These are phyloP conservation scores for Pseudozyma pruni DNA, from an alignment of 1,284 basidiomycete genomes.

Conservation along the genomic window DNA sequence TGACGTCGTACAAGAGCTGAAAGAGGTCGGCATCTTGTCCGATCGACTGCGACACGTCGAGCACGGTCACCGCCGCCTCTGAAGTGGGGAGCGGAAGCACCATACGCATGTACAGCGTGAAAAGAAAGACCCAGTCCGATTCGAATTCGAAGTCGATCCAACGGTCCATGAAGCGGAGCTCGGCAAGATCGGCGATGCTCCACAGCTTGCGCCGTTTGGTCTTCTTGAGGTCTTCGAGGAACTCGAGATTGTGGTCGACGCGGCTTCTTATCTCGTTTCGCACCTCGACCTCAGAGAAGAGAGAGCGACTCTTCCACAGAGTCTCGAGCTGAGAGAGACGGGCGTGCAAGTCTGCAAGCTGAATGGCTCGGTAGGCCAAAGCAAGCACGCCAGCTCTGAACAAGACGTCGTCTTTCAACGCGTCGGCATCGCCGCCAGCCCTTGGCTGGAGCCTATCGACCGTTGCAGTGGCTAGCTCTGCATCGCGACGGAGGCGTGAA, in stretches of 20 bases:
- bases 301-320: conserved; percentile 17
- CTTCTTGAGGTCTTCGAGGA: conserved; percentile 5
- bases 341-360: conserved; percentile 16
- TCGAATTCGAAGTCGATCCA: conserved; percentile 24
- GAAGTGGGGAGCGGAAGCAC: conserved; percentile 7
- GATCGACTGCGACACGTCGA: conserved; percentile 5
- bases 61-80: neutral
- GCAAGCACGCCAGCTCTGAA: conserved; percentile 23
- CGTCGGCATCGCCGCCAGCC: neutral
- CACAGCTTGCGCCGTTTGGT: conserved; percentile 14
- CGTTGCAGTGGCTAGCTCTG: conserved; percentile 9
- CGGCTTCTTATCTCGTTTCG: conserved; percentile 12
- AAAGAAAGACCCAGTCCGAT: conserved; percentile 12
- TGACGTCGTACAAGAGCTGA: neutral
- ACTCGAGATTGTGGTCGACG: conserved; percentile 5
- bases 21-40: conserved; percentile 3
- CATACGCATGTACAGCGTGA: conserved; percentile 13
- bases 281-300: conserved; percentile 16
- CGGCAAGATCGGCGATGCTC: conserved; percentile 12
- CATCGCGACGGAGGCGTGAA: conserved; percentile 22
- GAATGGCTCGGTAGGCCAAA: conserved; percentile 17
- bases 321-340: conserved; percentile 19
- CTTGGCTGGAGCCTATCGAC: conserved; percentile 8
- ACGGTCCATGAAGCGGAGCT: conserved; percentile 19
- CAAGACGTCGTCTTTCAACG: conserved; percentile 5